Evolutionary conservation across 2,329 filamentous ascomycete species (phyloP).

Genomic region (Pyrenophora graminea): DNA sequence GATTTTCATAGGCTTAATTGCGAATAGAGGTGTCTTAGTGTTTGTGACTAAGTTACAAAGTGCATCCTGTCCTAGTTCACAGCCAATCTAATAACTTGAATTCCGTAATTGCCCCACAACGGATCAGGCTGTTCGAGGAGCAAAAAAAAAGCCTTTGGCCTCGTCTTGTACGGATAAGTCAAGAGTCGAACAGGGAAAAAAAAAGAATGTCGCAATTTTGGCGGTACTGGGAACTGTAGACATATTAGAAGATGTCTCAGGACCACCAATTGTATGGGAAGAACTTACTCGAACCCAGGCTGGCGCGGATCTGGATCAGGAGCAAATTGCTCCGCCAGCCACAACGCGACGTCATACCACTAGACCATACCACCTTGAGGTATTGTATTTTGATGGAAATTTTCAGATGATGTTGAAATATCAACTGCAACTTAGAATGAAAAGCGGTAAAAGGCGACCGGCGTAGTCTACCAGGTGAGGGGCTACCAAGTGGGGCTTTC

Average conservation of each 20-base stretch:
- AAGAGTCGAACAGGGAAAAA: conserved; percentile 9
- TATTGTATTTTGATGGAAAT: conserved; percentile 13
- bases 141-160: not conserved
- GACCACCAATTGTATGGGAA: conserved; percentile 9
- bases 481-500: no score
- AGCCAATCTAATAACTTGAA: no score
- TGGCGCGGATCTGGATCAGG: conserved; percentile 34
- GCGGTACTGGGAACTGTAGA: conserved; percentile 36
- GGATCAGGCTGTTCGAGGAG: no score
- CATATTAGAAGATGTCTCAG: conserved; percentile 26
- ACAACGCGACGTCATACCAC: conserved; percentile 41
- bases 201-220: conserved; percentile 21
- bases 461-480: no score
- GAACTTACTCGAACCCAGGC: conserved; percentile 36
- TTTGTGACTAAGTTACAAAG: no score
- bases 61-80: no score
- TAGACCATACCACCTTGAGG: conserved; percentile 33
- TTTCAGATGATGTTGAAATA: not conserved
- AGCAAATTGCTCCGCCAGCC: conserved; percentile 27
- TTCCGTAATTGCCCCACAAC: no score
- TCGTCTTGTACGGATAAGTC: no score
- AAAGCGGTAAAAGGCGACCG: not conserved
- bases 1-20: no score
- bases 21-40: no score
- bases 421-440: no score